phyloP scores from a whole-genome alignment of 306 rosid species.

The Begonia fuchsioides region DNA sequence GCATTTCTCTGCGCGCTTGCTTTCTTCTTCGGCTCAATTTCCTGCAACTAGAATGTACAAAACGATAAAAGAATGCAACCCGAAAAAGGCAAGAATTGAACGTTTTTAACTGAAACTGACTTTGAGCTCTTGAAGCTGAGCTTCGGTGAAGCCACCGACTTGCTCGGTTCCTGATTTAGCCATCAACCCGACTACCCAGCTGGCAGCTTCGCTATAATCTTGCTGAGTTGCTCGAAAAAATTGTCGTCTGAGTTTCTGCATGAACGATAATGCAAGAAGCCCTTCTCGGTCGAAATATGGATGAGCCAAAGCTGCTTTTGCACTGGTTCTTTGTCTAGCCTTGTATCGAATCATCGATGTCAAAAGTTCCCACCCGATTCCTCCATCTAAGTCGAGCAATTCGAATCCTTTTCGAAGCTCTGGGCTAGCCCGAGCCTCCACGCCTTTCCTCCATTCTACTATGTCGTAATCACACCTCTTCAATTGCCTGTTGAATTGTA shows the following conservation, averaged over 20 bases:
- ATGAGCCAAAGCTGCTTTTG: constrained; percentile 77
- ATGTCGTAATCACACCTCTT: constrained; percentile 87
- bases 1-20: constrained; percentile 45
- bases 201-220: constrained; percentile 79
- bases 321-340: constrained; percentile 80
- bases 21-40: constrained; percentile 65
- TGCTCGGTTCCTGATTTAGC: constrained; percentile 79
- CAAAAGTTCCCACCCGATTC: constrained; percentile 88
- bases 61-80: background rate
- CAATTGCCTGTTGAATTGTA: constrained; percentile 84
- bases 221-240: constrained; percentile 71
- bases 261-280: constrained; percentile 60
- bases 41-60: constrained; percentile 19
- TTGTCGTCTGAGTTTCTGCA: constrained; percentile 68
- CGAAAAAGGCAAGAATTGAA: background rate
- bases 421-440: constrained; percentile 51
- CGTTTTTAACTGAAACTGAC: constrained; percentile 23
- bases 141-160: constrained; percentile 95
- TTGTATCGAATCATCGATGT: constrained; percentile 81
- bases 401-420: constrained; percentile 78
- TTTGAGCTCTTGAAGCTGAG: constrained; percentile 70
- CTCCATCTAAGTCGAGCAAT: constrained; percentile 81
- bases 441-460: constrained; percentile 57
- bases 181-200: constrained; percentile 65
- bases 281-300: constrained; percentile 83